Evolutionary conservation across 2,329 filamentous ascomycete species (phyloP), one percentile per base, ranked within the genome.

Genomic region (Colletotrichum sp.): DNA sequence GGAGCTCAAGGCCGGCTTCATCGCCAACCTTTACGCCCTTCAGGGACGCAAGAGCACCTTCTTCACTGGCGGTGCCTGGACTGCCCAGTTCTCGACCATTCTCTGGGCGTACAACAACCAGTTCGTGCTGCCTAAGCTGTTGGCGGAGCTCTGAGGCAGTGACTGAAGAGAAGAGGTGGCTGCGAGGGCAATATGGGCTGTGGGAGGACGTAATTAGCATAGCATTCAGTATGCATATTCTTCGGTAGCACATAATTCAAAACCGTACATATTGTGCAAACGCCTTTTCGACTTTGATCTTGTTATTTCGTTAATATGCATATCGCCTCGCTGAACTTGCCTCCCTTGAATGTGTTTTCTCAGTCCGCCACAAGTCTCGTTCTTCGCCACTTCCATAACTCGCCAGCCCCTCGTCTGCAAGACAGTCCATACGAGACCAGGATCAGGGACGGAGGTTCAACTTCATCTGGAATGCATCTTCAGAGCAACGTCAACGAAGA

Each of bases 31-130:
- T 49, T 84, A 86, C 52, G 81, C 79, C 0, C 79, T 87, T 26
- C 85, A 88, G 79, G 86, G 86, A 4, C 76, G 80, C 39, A 78
- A 81, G 12, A 83, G 80, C n/a, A 88, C 86, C 3, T 88, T 81
- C 79, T 87, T 84, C 70, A 86, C 86, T 0, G 86, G 84, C 1
- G 84, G 78, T 5, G 81, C 82, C 2, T 85, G 81, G 72, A 72
- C 80, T 7, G 79, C 78, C 21, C 81, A 85, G 67, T 84, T 84
- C 66, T 79, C 81, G 52, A 80, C 83, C 2, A 79, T 82, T 8
- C 52, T 85, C 15, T 85, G 84, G 84, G 79, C 80, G 26, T 84
- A 80, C 73, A 84, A 82, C 66, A 80, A 84, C 67, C 67, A 79
- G 18, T 76, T 55, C 2, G 52, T 84, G 10, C 39, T 84, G 18